phyloP scores from a whole-genome alignment of 2,329 filamentous ascomycete genomes.

The Nothophoma quercina region DNA sequence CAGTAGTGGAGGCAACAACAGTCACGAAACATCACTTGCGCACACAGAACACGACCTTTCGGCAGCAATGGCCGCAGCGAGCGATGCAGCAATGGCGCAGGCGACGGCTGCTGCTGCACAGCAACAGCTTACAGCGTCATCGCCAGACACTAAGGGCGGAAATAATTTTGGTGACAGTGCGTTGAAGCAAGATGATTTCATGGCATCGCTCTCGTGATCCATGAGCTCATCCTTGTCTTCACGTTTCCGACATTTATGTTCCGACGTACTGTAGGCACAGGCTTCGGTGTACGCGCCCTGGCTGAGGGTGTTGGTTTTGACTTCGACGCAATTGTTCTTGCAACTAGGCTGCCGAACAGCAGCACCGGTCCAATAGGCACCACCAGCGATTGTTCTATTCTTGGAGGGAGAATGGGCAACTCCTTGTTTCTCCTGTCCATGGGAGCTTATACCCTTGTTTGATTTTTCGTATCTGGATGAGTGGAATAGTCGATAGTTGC shows the following conservation, averaged over 20 bases:
- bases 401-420: not conserved
- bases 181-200: conserved; percentile 19
- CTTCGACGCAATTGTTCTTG: not conserved
- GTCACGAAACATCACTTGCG: conserved; percentile 21
- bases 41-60: conserved; percentile 46
- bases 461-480: not conserved
- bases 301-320: not conserved
- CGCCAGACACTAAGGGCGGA: conserved; percentile 24
- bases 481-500: not conserved
- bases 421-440: not conserved
- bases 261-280: not conserved
- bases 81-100: conserved; percentile 46
- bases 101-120: conserved; percentile 47
- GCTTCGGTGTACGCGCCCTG: not conserved
- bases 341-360: not conserved
- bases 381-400: not conserved
- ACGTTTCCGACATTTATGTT: not conserved
- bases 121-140: conserved; percentile 33
- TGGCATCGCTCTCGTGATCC: conserved; percentile 16
- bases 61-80: conserved; percentile 47
- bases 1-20: conserved; percentile 37
- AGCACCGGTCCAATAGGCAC: not conserved
- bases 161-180: conserved; percentile 23
- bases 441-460: conserved; percentile 20
- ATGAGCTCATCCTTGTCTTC: not conserved